Evolutionary conservation across 768 basidiomycete species (phyloP), one percentile per base, ranked within the genome.

Genomic region (Termitomyces sp.): DNA sequence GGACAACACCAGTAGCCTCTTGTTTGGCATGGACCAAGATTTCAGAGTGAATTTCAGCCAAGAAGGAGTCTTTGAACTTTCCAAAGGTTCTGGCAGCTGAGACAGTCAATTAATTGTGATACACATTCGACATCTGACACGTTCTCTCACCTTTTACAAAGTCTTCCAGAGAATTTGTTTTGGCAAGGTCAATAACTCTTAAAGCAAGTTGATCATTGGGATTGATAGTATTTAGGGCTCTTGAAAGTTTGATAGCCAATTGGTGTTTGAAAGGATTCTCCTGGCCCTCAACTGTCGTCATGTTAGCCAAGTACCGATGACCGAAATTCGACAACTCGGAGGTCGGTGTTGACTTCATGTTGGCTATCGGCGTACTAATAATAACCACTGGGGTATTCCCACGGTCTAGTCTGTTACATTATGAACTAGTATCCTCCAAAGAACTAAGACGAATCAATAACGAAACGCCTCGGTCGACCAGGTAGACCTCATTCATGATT

Each of bases 121-220:
- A 51, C n/a, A 20, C 45, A 22, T 16, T 39, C 52, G 53, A 50
- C 50, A 58, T 38, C 10, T 32, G 18, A 18, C 9, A 35, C 33
- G 50, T 52, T 16, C 16, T 64, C 75, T 43, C 55, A 90, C 90
- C 89, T 71, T 78, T 77, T 43, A 83, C 79, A 67, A 94, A 93
- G 3, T 77, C 83, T 12, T 82, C 77, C 20, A 81, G 61, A 0
- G 80, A 62, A 61, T 85, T 90, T 1, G 81, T 81, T 68, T 83
- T 85, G 6, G 91, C 91, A 56, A 95, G 87, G 62, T 89, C 88
- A 23, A 85, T 84, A 32, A 95, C 89, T 54, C 87, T 75, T 57
- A 81, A 77, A 3, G 92, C 93, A 20, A 96, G 80, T 3, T 89
- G 70, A 60, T 91, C 89, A 66, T 95, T 96, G 0, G 90, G 89